Base-by-base conservation (phyloP, 2,329 filamentous ascomycete species). In the Alternaria arborescens region DNA sequence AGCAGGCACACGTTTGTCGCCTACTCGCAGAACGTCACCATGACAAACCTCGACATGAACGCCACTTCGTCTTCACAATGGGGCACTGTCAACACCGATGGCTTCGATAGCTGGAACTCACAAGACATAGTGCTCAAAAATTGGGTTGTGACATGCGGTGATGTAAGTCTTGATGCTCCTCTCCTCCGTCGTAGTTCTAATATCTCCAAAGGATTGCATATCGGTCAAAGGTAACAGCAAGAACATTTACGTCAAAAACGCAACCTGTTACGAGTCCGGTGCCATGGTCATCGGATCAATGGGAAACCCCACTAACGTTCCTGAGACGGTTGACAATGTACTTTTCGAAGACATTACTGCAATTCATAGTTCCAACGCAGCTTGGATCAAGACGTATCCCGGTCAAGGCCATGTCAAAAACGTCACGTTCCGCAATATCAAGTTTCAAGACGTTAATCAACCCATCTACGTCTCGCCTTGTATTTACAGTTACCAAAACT, bases 251-350 rank as follows among this genome's bases (percentile, higher is more conserved):
- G 85, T 88, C 5, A 81, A 86, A 62, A 87, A 87, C 30, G 82
- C 88, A 72, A 88, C 86, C 78, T 88, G 86, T 70, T 86, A 88
- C 64, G 85, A 85, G 63, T 86, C 83, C 0, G 84, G 87, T 57
- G 86, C 85, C 8, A 82, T 87, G 65, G 83, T 81, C 16, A 87
- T 88, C 77, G 86, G 86, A 0, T 85, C 82, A 1, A 83, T 88
- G 14, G 86, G 86, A 0, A 85, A 88, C 68, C 87, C 87, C 50
- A 67, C 79, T 0, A 85, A 83, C 11, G 84, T 86, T 50, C 80
- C 82, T 62, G 85, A 85, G 52, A 84, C 84, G 47, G 85, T 88
- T 36, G 81, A 85, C 62, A 82, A 88, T 50, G 66, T 81, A 44
- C 67, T 75, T 24, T 78, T 81, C 57, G 77, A 80, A 61, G 69